These are phyloP conservation scores for Albophoma yamanashiensis DNA, from an alignment of 2,329 filamentous ascomycete species.

Conservation along the genomic window DNA sequence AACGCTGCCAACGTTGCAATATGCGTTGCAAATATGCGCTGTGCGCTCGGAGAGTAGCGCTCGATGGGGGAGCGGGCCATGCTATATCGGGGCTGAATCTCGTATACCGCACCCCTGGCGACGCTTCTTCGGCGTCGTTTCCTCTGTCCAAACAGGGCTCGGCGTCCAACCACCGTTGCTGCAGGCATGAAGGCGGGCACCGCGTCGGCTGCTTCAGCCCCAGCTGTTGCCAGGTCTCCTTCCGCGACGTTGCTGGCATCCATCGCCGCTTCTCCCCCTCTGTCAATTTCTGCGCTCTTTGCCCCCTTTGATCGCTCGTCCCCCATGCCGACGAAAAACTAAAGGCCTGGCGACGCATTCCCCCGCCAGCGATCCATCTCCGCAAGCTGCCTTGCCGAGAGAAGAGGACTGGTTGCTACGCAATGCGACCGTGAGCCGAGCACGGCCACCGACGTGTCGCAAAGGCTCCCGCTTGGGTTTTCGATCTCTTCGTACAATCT, in stretches of 20 bases:
- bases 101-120: not conserved
- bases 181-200: not conserved
- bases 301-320: not conserved
- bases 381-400: not conserved
- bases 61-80: not conserved
- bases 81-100: not conserved
- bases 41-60: not conserved
- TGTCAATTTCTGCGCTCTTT: not conserved
- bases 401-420: not conserved
- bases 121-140: not conserved
- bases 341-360: too few species aligned
- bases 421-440: not conserved
- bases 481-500: not conserved
- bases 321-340: not conserved
- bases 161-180: not conserved
- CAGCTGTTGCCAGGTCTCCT: not conserved
- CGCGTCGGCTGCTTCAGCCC: not conserved
- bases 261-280: not conserved
- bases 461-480: not conserved
- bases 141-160: not conserved
- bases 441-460: not conserved
- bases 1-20: not conserved
- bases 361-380: not conserved
- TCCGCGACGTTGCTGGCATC: not conserved
- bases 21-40: too few species aligned